phyloP scores from a whole-genome alignment of 2,329 filamentous ascomycete species.

The Phaeosphaeriaceae sp. region DNA sequence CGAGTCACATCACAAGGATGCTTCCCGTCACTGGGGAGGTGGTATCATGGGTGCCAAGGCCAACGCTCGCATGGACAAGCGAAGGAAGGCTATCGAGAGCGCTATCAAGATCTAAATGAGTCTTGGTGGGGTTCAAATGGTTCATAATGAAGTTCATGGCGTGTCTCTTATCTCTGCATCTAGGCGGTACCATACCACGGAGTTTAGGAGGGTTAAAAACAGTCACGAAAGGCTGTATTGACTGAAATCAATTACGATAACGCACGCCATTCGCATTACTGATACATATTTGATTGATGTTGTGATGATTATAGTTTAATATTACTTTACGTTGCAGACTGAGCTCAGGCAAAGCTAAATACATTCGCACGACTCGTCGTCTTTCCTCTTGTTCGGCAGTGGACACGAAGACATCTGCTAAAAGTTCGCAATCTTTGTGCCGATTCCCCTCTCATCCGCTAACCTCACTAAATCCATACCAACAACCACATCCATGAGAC shows the following conservation, averaged over 20 bases:
- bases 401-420: conserved; percentile 23
- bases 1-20: conserved; percentile 86
- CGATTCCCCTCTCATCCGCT: conserved; percentile 62
- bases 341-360: conserved; percentile 1
- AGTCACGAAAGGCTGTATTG: conserved; percentile 40
- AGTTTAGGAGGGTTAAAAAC: conserved; percentile 50
- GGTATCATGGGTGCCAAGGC: conserved; percentile 99
- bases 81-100: conserved; percentile 89
- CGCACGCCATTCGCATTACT: conserved; percentile 37
- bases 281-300: conserved; percentile 22
- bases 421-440: conserved; percentile 60
- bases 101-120: conserved; percentile 93
- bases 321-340: not conserved
- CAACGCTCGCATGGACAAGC: conserved; percentile 77
- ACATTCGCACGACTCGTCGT: conserved; percentile 12
- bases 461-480: conserved; percentile 64
- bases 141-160: conserved; percentile 43
- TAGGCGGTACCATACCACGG: conserved; percentile 48
- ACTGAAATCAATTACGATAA: conserved; percentile 46
- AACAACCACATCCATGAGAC: conserved; percentile 71
- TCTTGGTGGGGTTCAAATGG: conserved; percentile 31
- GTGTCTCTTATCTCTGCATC: conserved; percentile 50
- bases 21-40: conserved; percentile 95
- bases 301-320: not conserved
- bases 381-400: not conserved